Conservation (phyloP, 257 asterid species). For the Galeopsis tetrahit region DNA sequence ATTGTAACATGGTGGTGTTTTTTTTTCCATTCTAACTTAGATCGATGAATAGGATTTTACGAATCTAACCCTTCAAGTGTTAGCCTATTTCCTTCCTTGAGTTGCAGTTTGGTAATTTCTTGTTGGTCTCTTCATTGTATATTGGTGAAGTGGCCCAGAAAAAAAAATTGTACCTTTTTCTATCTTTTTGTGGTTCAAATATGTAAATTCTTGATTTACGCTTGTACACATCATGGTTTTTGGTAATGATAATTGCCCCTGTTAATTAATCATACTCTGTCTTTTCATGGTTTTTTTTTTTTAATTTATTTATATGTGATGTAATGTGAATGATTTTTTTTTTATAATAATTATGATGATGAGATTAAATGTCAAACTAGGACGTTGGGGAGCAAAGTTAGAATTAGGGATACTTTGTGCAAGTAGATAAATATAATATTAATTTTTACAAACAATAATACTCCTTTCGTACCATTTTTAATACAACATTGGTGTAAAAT, state of each 20-base stretch:
- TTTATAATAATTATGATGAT: too few relatives aligned
- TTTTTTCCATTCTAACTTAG: constrained; percentile 28
- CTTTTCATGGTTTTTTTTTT: not conserved
- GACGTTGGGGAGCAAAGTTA: too few relatives aligned
- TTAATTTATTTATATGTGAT: not conserved
- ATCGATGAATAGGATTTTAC: constrained; percentile 25
- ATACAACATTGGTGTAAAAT: too few relatives aligned
- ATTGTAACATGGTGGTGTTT: constrained; percentile 6
- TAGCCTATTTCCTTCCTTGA: constrained; percentile 10
- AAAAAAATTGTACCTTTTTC: constrained; percentile 6
- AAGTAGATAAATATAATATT: too few relatives aligned
- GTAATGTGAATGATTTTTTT: too few relatives aligned
- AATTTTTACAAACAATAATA: too few relatives aligned
- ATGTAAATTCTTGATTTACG: constrained; percentile 44
- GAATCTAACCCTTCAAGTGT: constrained; percentile 34
- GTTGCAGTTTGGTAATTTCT: constrained; percentile 13
- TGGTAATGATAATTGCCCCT: constrained; percentile 10
- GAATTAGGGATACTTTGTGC: too few relatives aligned
- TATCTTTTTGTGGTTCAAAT: constrained; percentile 24
- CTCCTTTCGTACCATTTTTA: too few relatives aligned
- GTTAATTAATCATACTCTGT: too few relatives aligned
- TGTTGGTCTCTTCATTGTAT: not conserved
- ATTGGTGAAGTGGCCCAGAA: constrained; percentile 23
- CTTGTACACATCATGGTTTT: constrained; percentile 38
- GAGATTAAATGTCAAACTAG: too few relatives aligned